Base-by-base conservation (phyloP, 352 stramenopile genomes). In the Salisapilia sapeloensis region DNA sequence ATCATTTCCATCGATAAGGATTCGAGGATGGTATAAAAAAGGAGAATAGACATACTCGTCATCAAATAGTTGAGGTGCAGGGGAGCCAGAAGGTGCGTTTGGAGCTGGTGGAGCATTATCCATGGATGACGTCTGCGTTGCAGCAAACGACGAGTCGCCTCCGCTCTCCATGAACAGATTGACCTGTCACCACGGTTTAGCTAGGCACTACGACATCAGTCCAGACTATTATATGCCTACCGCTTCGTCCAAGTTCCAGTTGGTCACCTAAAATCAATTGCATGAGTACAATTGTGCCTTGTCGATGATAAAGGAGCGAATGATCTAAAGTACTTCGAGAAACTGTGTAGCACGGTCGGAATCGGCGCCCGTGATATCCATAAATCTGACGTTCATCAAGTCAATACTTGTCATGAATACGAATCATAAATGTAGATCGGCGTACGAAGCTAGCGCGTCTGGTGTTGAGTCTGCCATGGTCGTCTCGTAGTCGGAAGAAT, bases 111-210 rank as follows among this genome's bases (percentile, higher is more conserved):
- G 40, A 43, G 46, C 36, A 44, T 27, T 6, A 21, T 22, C 6
- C 22, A 35, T 3, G 17, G 19, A 18, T 12, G 29, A 31, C 34
- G n/a, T 35, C 12, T 6, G 19, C 42, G 14, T 32, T 40, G 14
- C 38, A 39, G 17, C 44, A 48, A 8, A 24, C 35, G 41, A 43
- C 46, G n/a, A n/a, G n/a, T 61, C 42, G 11, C 57, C 53, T 1
- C 63, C 74, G 37, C 64, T 90, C 33, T 90, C 74, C 74, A 90
- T 85, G 43, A 69, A 89, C 24, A 89, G 33, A 41, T 83, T 85
- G 11, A 87, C 60, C 64, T 78, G 33, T 4, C 30, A 24, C 15
- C 36, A 17, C 5, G 7, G 21, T 11, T 13, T n/a, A 20, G 31
- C 2, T 8, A 28, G 11, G 12, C 24, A 24, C 17, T 13, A 8